Conservation (phyloP, 148 eudicot species). For the Rhododendron kiyosumense region DNA sequence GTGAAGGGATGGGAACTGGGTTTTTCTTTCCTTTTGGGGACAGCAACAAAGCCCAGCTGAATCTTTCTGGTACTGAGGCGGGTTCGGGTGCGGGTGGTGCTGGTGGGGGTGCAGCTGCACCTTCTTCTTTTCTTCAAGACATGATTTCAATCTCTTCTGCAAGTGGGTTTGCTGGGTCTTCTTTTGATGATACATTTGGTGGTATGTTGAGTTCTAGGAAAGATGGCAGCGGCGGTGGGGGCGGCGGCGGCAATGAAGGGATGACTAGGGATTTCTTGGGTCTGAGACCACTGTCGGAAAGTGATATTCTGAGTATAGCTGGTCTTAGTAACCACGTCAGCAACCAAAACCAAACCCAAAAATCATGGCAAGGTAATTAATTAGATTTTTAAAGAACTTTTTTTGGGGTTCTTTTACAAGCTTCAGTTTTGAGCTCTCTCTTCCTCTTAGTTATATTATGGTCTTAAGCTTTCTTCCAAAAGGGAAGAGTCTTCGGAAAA, state of each 20-base stretch:
- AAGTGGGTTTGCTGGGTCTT: constrained; percentile 22
- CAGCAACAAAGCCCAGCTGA: constrained; percentile 20
- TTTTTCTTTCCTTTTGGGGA: constrained; percentile 36
- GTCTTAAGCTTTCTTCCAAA: constrained; percentile 2
- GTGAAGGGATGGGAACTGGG: constrained; percentile 36
- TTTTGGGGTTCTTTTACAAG: not conserved
- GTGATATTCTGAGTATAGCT: constrained; percentile 53
- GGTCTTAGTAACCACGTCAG: constrained; percentile 40
- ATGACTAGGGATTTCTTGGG: constrained; percentile 88
- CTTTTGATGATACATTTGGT: constrained; percentile 46
- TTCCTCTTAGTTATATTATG: not conserved
- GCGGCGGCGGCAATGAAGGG: constrained; percentile 36
- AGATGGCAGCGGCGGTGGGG: not conserved
- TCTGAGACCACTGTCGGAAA: constrained; percentile 61
- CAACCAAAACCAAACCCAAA: constrained; percentile 26
- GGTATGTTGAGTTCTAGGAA: constrained; percentile 24
- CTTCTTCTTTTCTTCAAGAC: constrained; percentile 43
- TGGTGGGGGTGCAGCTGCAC: not conserved
- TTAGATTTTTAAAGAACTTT: constrained; percentile 4
- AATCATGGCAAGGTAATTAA: constrained; percentile 42
- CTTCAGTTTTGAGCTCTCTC: not conserved
- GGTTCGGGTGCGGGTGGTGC: not conserved
- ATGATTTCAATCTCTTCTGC: constrained; percentile 52
- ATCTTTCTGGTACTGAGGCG: not conserved
- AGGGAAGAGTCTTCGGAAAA: constrained; percentile 17